Conservation (phyloP, 257 asterid species). For the Dorcoceras hygrometricum region DNA sequence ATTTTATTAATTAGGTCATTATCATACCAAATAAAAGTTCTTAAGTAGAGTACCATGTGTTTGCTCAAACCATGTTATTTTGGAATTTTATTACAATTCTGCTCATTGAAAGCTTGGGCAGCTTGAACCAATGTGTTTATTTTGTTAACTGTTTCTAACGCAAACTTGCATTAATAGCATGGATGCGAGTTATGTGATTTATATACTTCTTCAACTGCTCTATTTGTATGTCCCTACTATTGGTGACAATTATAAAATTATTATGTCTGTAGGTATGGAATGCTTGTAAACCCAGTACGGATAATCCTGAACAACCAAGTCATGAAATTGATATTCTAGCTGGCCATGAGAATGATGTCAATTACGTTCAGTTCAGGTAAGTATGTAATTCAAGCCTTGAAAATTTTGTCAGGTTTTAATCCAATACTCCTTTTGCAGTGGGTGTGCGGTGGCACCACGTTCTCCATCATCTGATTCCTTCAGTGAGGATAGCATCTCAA, state of each 20-base stretch:
- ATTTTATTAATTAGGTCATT: too few species aligned
- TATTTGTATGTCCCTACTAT: constrained; percentile 15
- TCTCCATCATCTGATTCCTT: too few species aligned
- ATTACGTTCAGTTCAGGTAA: constrained; percentile 94
- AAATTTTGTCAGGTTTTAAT: constrained; percentile 32
- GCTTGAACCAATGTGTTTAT: constrained; percentile 22
- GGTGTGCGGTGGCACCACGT: constrained; percentile 59
- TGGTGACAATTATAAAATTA: constrained; percentile 23
- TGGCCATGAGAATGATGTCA: constrained; percentile 97
- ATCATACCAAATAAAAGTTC: background rate
- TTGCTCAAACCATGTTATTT: constrained; percentile 14
- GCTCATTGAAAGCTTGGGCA: constrained; percentile 13
- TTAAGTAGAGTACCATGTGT: constrained; percentile 14
- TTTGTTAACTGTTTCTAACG: background rate
- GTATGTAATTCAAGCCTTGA: constrained; percentile 29
- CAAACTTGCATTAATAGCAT: background rate
- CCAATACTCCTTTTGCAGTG: constrained; percentile 50
- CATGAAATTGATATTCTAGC: constrained; percentile 86
- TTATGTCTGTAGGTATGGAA: constrained; percentile 72
- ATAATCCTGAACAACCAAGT: constrained; percentile 68
- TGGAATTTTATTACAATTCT: constrained; percentile 3
- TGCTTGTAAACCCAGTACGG: constrained; percentile 67
- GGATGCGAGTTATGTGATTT: background rate
- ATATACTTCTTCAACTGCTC: constrained; percentile 8
- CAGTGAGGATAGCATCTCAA: too few species aligned